These are phyloP conservation scores for Thelonectria olida DNA, from an alignment of 2,329 filamentous ascomycete species.

Conservation along the genomic window DNA sequence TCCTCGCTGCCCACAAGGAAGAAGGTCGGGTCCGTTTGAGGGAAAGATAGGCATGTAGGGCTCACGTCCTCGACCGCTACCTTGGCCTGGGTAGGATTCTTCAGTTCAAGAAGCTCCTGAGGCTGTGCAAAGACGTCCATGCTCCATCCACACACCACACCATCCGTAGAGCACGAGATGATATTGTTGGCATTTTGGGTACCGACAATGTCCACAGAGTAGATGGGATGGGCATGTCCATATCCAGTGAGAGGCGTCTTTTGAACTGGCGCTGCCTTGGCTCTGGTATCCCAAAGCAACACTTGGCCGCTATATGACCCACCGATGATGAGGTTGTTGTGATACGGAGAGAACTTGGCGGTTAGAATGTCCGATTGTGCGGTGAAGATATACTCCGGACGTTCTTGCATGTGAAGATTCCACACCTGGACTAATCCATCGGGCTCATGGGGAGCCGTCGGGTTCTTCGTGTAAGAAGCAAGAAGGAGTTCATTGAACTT, in stretches of 20 bases:
- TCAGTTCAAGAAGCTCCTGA: constrained; percentile 90
- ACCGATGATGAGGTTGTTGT: constrained; percentile 94
- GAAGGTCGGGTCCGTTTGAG: constrained; percentile 93
- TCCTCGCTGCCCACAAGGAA: constrained; percentile 98
- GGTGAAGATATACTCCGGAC: constrained; percentile 96
- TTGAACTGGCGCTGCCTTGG: constrained; percentile 88
- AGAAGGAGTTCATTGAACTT: constrained; percentile 94
- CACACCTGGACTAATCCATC: constrained; percentile 95
- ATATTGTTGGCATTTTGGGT: constrained; percentile 99
- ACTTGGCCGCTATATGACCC: constrained; percentile 98
- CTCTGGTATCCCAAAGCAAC: constrained; percentile 94
- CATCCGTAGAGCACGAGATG: constrained; percentile 95
- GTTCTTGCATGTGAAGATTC: constrained; percentile 94
- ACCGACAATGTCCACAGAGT: constrained; percentile 93
- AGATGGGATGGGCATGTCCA: constrained; percentile 95
- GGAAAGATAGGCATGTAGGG: constrained; percentile 94
- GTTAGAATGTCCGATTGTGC: constrained; percentile 95
- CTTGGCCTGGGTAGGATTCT: constrained; percentile 84
- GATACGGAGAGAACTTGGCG: constrained; percentile 98
- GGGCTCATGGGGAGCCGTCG: constrained; percentile 91
- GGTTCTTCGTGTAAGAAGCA: constrained; percentile 97
- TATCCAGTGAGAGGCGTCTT: constrained; percentile 96
- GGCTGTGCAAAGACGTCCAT: constrained; percentile 98
- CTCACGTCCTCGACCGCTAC: constrained; percentile 85
- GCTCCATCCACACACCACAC: constrained; percentile 95